A percentile compares a stretch with the other conserved stretches of the same genome.
Evolutionary conservation across 768 basidiomycete species (phyloP).

Genomic region (Coprinopsis marcescibilis): DNA sequence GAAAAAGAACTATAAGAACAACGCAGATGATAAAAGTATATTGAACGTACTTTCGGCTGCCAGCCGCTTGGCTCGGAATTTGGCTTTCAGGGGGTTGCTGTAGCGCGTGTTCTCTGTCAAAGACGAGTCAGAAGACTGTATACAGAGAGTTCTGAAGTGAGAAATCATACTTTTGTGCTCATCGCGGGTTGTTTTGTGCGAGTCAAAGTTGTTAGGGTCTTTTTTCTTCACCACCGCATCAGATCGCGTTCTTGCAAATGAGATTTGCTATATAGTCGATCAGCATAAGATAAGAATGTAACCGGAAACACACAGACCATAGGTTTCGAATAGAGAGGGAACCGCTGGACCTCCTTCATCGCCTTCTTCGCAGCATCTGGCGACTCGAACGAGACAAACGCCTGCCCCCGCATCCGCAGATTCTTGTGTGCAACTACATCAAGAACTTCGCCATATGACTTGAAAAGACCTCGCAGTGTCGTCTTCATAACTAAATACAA

Average conservation of each 20-base stretch:
- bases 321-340: constrained; percentile 94
- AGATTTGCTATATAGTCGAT: constrained; percentile 68
- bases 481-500: constrained; percentile 69
- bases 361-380: constrained; percentile 75
- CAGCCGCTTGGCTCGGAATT: constrained; percentile 74
- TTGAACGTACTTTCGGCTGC: constrained; percentile 65
- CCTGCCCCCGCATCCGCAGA: constrained; percentile 96
- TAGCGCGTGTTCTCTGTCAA: constrained; percentile 69
- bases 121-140: constrained; percentile 4
- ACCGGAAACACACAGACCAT: constrained; percentile 55
- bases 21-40: constrained; percentile 4
- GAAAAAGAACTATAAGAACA: constrained; percentile 8
- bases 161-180: constrained; percentile 76
- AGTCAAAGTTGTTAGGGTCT: constrained; percentile 61
- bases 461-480: constrained; percentile 84
- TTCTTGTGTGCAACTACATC: constrained; percentile 96
- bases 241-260: constrained; percentile 83
- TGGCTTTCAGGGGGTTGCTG: constrained; percentile 85
- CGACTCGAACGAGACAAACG: constrained; percentile 88
- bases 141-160: neutral
- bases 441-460: constrained; percentile 86
- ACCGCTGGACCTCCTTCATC: constrained; percentile 87
- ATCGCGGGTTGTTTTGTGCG: constrained; percentile 66
- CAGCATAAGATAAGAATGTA: neutral
- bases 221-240: constrained; percentile 83